Evolutionary conservation across 2,329 filamentous ascomycete genomes (phyloP).

Genomic region (Colletotrichum sp.): DNA sequence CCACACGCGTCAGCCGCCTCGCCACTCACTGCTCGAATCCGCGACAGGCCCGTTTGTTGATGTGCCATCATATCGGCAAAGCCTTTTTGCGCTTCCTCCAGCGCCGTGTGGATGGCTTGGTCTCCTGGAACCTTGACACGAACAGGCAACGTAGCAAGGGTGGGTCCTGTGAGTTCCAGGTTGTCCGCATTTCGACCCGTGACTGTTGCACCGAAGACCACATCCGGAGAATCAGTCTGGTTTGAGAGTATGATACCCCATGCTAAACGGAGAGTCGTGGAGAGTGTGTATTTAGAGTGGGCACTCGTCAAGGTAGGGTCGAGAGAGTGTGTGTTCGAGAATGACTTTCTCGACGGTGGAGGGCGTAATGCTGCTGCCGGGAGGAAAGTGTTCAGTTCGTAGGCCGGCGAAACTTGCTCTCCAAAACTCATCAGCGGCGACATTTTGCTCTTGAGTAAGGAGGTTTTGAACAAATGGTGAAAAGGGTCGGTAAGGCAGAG

Average conservation of each 20-base stretch:
- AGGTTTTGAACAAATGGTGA: constrained; percentile 3
- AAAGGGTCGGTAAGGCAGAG: neutral
- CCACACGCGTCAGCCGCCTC: constrained; percentile 21
- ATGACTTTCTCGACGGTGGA: neutral
- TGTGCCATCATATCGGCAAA: constrained; percentile 20
- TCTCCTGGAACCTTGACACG: constrained; percentile 21
- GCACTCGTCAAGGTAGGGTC: neutral
- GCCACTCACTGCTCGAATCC: constrained; percentile 15
- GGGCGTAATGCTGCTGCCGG: neutral
- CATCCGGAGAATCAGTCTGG: constrained; percentile 34
- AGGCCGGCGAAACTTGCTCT: too few relatives aligned
- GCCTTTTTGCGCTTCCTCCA: constrained; percentile 18
- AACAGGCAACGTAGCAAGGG: constrained; percentile 32
- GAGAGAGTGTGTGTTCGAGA: neutral
- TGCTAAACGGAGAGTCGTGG: constrained; percentile 27
- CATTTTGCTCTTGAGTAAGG: too few relatives aligned
- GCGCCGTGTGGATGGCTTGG: neutral
- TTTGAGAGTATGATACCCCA: constrained; percentile 37
- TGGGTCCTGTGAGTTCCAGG: constrained; percentile 29
- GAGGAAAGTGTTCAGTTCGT: too few relatives aligned
- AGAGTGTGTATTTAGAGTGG: neutral
- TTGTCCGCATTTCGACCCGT: constrained; percentile 32
- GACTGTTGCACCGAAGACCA: constrained; percentile 30
- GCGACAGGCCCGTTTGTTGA: constrained; percentile 25
- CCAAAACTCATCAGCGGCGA: too few relatives aligned